These are phyloP conservation scores for Acanthamoeba castellanii DNA, from an alignment of 208 protist species.

Conservation along the genomic window DNA sequence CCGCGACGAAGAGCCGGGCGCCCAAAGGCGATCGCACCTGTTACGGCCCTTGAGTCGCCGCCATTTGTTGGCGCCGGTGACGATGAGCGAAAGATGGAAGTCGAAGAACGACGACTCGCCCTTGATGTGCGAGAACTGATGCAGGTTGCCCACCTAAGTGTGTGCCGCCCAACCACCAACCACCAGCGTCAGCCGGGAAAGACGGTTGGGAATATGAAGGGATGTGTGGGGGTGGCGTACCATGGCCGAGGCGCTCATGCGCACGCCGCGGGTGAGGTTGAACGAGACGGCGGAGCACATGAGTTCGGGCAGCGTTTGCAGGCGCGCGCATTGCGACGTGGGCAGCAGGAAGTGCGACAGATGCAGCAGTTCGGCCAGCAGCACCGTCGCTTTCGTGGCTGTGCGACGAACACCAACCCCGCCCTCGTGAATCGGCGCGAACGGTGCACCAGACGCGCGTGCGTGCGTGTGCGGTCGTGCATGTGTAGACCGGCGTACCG, in stretches of 20 bases:
- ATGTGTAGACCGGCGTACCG: not conserved
- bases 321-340: conserved; percentile 78
- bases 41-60: conserved; percentile 47
- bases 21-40: not conserved
- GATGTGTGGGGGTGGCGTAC: not conserved
- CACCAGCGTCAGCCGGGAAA: not conserved
- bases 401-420: not conserved
- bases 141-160: conserved; percentile 42
- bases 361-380: conserved; percentile 81
- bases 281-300: conserved; percentile 58
- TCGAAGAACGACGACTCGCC: conserved; percentile 59
- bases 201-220: too few relatives aligned
- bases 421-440: too few relatives aligned
- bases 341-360: conserved; percentile 80
- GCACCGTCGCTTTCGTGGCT: conserved; percentile 78
- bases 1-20: too few relatives aligned
- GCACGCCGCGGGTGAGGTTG: conserved; percentile 46
- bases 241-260: conserved; percentile 52
- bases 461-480: too few relatives aligned
- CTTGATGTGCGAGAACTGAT: conserved; percentile 72
- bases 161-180: not conserved
- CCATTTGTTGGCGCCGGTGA: conserved; percentile 74
- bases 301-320: conserved; percentile 62
- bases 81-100: conserved; percentile 70
- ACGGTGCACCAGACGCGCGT: too few relatives aligned